These are phyloP conservation scores for Cylindricascospora bacillispora DNA, from an alignment of 1,139 yeast genomes.

Conservation along the genomic window DNA sequence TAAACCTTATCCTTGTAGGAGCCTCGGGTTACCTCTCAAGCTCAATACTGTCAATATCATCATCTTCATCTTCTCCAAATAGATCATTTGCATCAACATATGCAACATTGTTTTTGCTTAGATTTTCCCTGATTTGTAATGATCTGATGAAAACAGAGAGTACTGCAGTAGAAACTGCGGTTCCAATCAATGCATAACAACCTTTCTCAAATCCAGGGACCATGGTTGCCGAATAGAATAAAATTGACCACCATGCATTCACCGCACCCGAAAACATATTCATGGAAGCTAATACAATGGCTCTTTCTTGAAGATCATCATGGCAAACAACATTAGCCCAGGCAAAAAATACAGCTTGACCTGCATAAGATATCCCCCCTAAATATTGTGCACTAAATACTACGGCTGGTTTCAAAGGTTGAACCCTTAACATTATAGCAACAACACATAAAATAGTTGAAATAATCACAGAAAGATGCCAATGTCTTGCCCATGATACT, in stretches of 20 bases:
- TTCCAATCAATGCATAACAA: conserved; percentile 44
- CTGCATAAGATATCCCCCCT: conserved; percentile 42
- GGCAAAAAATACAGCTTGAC: conserved; percentile 45
- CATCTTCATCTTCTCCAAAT: no score
- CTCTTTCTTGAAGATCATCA: conserved; percentile 43
- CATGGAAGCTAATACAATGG: conserved; percentile 48
- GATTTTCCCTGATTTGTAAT: conserved; percentile 30
- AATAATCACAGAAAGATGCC: conserved; percentile 37
- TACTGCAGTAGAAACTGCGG: conserved; percentile 29
- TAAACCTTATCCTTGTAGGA: no score
- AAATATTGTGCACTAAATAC: conserved; percentile 45
- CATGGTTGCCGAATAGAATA: conserved; percentile 38
- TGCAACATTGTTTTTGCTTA: conserved; percentile 10
- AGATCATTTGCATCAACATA: conserved; percentile 20
- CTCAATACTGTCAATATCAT: conserved; percentile 4
- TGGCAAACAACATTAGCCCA: conserved; percentile 49
- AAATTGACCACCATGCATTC: conserved; percentile 50
- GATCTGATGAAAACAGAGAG: conserved; percentile 26
- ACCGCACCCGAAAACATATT: conserved; percentile 51
- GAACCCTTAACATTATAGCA: conserved; percentile 31
- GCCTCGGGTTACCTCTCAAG: conserved; percentile 1
- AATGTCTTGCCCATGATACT: conserved; percentile 34
- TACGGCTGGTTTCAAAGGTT: conserved; percentile 28
- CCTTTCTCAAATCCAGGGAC: conserved; percentile 42
- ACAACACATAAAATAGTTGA: conserved; percentile 32